Evolutionary conservation across 2,329 filamentous ascomycete genomes (phyloP).

Genomic region (Nemania abortiva): DNA sequence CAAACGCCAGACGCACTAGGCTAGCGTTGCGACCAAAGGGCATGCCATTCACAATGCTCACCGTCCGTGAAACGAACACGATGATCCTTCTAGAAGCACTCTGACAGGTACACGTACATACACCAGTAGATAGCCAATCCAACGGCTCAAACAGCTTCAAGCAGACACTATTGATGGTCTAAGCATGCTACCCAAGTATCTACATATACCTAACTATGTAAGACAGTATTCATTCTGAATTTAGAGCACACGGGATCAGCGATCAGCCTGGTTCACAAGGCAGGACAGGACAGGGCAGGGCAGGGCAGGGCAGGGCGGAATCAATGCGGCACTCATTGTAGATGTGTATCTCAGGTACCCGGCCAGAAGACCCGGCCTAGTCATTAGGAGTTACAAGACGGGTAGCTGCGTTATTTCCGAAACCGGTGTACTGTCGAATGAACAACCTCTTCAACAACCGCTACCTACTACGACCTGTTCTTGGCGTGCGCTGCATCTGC

Average conservation of each 20-base stretch:
- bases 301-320: background rate
- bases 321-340: background rate
- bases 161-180: background rate
- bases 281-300: background rate
- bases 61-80: background rate
- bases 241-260: background rate
- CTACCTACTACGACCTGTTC: background rate
- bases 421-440: background rate
- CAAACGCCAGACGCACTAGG: constrained; percentile 19
- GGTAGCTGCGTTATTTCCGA: constrained; percentile 18
- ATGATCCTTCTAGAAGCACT: background rate
- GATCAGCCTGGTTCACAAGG: constrained; percentile 7
- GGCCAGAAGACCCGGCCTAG: too few species aligned
- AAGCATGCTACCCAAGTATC: background rate
- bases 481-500: constrained; percentile 25
- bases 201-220: background rate
- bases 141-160: background rate
- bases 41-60: background rate
- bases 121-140: background rate
- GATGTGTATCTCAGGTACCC: background rate
- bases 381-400: background rate
- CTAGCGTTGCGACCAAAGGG: background rate
- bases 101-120: background rate
- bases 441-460: background rate
- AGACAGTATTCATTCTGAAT: background rate